Base-by-base conservation (phyloP, 345 rosid genomes). In the Boechera divaricarpa region DNA sequence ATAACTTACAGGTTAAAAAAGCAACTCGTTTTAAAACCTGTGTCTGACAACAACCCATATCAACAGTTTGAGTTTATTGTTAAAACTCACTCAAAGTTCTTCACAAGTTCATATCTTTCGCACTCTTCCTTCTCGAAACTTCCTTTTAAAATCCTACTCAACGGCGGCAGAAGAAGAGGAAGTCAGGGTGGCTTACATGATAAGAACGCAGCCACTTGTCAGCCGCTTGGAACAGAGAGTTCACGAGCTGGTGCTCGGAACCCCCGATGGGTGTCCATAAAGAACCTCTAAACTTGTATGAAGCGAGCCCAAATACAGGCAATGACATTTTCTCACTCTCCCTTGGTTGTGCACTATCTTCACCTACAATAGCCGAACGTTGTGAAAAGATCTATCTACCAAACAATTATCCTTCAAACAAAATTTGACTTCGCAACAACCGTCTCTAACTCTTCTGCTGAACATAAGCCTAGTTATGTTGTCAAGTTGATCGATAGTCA, bases 131-230 rank as follows among this genome's bases (percentile, higher is more conserved):
- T 63, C 3, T 55, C 42, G 63, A 53, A 44, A 63, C 61, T 62
- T 73, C 44, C 53, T 52, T 60, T 49, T 35, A 45, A 4, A 42
- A 45, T 10, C 49, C 21, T 56, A 66, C 41, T 67, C 60, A 67
- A 10, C 48, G 70, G 52, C 82, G 70, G 79, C 75, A 71, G 72
- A 93, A 93, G 83, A 89, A 93, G 54, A 64, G 39, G 82, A 87
- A 93, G 66, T 93, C 97, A n/a, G 98, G 98, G 66, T 88, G 98
- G 70, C 72, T 80, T 54, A 87, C 97, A 58, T 83, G 59, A 67
- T 42, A 77, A 13, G 6, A 81, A 81, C 83, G 79, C 67, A 93
- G 80, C 95, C 88, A 84, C 45, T 76, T 70, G 60, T 86, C 90
- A 10, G 95, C 98, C 11, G 73, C 88, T 80, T 66, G 83, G 61